These are phyloP conservation scores for Nakazawaea sp. DNA, from an alignment of 805 yeast species.

Conservation along the genomic window DNA sequence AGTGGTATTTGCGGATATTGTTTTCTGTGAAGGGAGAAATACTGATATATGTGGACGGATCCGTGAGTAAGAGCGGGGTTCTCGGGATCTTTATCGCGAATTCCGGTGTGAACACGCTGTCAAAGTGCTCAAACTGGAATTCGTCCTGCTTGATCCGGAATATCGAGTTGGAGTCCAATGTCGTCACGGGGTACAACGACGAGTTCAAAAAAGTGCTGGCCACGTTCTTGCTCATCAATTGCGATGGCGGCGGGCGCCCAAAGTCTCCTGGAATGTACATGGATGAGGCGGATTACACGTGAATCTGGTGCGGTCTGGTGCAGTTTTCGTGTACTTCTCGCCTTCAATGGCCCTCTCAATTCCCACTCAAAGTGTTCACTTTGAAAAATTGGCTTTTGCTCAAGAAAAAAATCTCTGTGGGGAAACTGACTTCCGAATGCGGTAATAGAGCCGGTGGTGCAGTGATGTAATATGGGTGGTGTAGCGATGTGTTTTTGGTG, in stretches of 20 bases:
- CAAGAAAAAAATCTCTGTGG: too few relatives aligned
- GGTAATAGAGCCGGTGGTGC: too few relatives aligned
- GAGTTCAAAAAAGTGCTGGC: slow-evolving; percentile 8
- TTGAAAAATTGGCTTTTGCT: too few relatives aligned
- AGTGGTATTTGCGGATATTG: slow-evolving; percentile 29
- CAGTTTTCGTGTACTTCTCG: too few relatives aligned
- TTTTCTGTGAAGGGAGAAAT: slow-evolving; percentile 42
- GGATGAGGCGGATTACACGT: too few relatives aligned
- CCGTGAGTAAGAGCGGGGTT: slow-evolving; percentile 27
- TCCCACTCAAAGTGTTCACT: too few relatives aligned
- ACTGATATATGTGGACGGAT: slow-evolving; percentile 47
- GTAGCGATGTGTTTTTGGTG: too few relatives aligned
- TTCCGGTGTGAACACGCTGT: slow-evolving; percentile 24
- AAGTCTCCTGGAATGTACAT: slow-evolving; percentile 11
- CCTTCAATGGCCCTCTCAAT: too few relatives aligned
- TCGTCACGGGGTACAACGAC: slow-evolving; percentile 10
- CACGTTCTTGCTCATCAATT: slow-evolving; percentile 4
- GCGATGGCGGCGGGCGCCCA: slow-evolving; percentile 9
- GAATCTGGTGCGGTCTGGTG: too few relatives aligned
- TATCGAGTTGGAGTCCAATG: slow-evolving; percentile 26
- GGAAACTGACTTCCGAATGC: too few relatives aligned
- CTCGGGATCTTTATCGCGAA: slow-evolving; percentile 26
- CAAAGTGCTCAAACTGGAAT: slow-evolving; percentile 25
- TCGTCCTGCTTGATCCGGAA: slow-evolving; percentile 21
- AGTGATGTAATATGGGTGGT: too few relatives aligned